Base-by-base conservation (phyloP, 2,329 filamentous ascomycete species). In the Fonsecaea nubica region DNA sequence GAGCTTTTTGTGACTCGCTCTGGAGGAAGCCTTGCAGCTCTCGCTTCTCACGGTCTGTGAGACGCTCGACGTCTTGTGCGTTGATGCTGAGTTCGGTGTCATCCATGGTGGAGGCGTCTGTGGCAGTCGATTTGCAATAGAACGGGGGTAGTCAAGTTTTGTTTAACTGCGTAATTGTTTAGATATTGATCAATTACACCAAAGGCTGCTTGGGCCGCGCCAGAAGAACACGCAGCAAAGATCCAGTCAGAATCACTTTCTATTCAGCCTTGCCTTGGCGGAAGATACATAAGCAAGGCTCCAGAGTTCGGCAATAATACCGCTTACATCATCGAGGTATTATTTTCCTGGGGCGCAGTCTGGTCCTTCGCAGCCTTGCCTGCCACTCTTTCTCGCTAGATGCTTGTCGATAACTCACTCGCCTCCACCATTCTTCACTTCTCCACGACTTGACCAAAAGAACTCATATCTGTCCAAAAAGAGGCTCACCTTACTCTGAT, bases 1-100 rank as follows among this genome's bases (percentile, higher is more conserved):
- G 78, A 32, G 91, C 87, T 78, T 95, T 95, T 80, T 97, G 92
- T 71, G 87, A 86, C 83, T 97, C 93, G 76, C 91, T 92, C 73
- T 87, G 82, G 66, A 97, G 85, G 80, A 97, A 94, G 76, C 92
- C 89, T 75, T 92, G 91, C 52, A 99, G 86, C 80, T 98, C 93
- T 71, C 88, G 84, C 85, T 93, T 95, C 81, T 97, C 93, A 76
- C 87, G 86, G 67, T 92, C 89, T 75, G 87, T 90, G 77, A 97
- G 89, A 80, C 68, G 68, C 25, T 66, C 45, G 61, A 72, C 56
- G 33, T 72, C 71, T 54, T 70, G 63, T 13, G 63, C 63, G 52
- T 58, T 69, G 63, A 72, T 65, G 65, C 63, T 67, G 57, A 72
- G 50, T 25, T 69, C 67, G 50, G 48, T 21, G 65, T 72, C 71